Base-by-base conservation (phyloP, 2,329 filamentous ascomycete genomes). In the Aspergillus sp. region DNA sequence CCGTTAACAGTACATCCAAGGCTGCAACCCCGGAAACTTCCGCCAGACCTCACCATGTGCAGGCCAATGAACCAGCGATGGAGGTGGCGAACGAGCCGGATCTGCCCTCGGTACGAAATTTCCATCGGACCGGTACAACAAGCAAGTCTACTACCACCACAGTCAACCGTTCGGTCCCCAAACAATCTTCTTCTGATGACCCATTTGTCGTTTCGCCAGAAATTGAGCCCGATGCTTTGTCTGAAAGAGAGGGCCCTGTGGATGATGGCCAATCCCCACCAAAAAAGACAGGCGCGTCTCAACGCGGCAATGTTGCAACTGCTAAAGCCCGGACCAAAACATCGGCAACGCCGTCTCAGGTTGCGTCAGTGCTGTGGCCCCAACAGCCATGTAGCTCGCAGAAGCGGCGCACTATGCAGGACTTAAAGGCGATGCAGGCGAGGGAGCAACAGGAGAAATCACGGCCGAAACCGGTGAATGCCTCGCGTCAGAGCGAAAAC, bases 371-470 rank as follows among this genome's bases (percentile, higher is more conserved):
- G 24, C 11, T 58, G 3, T 60, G 55, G 60, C 16, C 55, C 4
- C 56, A 52, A 20, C 55, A 49, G 6, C 14, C 45, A n/a, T 6
- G 3, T 10, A 22, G 18, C 22, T 47, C 18, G 18, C 45, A 22
- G 4, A 55, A 20, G 12, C 56, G 31, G 12, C 49, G 50, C 22
- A 58, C 53, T 9, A 47, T 63, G 22, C 59, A 61, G 32, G 42
- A 52, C 14, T 6, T 63, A 9, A 55, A 42, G 22, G 31, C 29
- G 18, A 47, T 49, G 20, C 60, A 58, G 51, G 52, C 57, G 51
- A 53, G 59, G 31, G 54, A 64, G 53, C 52, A 61, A 2, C 53
- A 49, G 7, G 63, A 31, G 7, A 51, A 58, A 31, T 49, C 54
- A 22, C 56, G 60, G 46, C 29, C 39, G 2, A 46, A 52, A 45